Base-by-base conservation (phyloP, 2,329 filamentous ascomycete genomes). In the Arachnomyces sp. region DNA sequence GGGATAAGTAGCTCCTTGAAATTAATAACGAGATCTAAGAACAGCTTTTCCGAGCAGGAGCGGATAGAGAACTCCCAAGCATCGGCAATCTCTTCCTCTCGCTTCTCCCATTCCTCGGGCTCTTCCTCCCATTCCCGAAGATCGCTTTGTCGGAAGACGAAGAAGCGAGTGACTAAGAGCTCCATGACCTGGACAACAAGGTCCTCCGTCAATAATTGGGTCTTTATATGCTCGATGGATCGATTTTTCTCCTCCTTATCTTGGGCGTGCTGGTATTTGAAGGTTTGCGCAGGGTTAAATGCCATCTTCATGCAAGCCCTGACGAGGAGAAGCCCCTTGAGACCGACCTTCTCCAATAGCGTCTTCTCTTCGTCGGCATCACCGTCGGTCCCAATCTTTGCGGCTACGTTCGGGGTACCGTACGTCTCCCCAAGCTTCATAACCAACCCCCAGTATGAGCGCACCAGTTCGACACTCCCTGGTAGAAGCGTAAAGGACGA, bases 111-210 rank as follows among this genome's bases (percentile, higher is more conserved):
- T 39, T 93, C 88, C 59, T 98, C 87, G 0, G 90, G 87, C 43
- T 94, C 88, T 55, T 93, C 83, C 57, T 93, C 83, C 92, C 92
- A 98, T 43, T 87, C 83, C 46, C 87, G 80, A 1, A 96, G 74
- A 60, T 98, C 92, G 38, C 79, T 79, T 43, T 83, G 77, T 28
- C 87, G 79, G 60, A 96, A 92, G 29, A 92, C 76, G 58, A 98
- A 92, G 50, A 94, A 86, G 52, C 83, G 81, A 1, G 84, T 87
- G 38, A 98, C 84, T 41, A 94, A 79, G 9, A 82, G 72, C 49
- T 92, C 86, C 58, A 92, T 86, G 50, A 94, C 82, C 48, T 89
- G 79, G 12, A 82, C 70, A 2, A 94, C 80, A 43, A 95, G 77
- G 1, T 82, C 76, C 28, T 84, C 73, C 3, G 81, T 84, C 33